Conservation (phyloP, 441 rosid species). For the Francoa sonchifolia region DNA sequence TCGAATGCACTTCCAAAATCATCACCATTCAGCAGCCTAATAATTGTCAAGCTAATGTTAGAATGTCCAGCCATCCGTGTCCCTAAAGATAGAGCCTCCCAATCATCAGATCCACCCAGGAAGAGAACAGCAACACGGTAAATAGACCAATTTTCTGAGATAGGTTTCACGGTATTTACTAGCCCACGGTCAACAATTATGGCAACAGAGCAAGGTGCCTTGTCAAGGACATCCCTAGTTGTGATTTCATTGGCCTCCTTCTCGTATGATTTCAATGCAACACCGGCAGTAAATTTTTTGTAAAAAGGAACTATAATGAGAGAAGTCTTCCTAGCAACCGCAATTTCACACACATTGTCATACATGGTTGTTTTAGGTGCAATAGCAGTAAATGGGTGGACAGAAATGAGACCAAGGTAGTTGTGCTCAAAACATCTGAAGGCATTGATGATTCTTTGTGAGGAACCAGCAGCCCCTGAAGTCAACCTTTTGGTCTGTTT, state of each 20-base stretch:
- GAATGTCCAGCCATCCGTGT: conserved; percentile 18
- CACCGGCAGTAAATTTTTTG: conserved; percentile 19
- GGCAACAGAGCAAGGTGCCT: conserved; percentile 37
- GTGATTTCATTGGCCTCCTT: conserved; percentile 9
- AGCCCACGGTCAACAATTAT: conserved; percentile 19
- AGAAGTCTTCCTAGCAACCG: conserved; percentile 13
- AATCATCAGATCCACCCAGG: conserved; percentile 32
- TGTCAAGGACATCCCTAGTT: conserved; percentile 19
- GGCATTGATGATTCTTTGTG: conserved; percentile 18
- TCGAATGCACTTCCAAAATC: conserved; percentile 11
- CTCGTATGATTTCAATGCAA: conserved; percentile 9
- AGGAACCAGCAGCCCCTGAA: conserved; percentile 3
- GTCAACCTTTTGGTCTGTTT: conserved; percentile 11
- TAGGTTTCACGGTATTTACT: conserved; percentile 4
- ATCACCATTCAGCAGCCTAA: conserved; percentile 16
- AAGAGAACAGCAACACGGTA: conserved; percentile 20
- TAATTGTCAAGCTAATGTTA: conserved; percentile 19
- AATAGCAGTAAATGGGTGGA: conserved; percentile 22
- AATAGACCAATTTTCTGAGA: conserved; percentile 5
- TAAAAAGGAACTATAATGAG: conserved; percentile 30
- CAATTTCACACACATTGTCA: conserved; percentile 26
- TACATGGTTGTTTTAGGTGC: conserved; percentile 27
- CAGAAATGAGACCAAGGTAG: conserved; percentile 1
- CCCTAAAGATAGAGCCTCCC: conserved; percentile 24
- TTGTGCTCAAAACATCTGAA: conserved; percentile 19